Base-by-base conservation (phyloP, 2,329 filamentous ascomycete genomes). In the Zelopaecilomyces penicillatus region DNA sequence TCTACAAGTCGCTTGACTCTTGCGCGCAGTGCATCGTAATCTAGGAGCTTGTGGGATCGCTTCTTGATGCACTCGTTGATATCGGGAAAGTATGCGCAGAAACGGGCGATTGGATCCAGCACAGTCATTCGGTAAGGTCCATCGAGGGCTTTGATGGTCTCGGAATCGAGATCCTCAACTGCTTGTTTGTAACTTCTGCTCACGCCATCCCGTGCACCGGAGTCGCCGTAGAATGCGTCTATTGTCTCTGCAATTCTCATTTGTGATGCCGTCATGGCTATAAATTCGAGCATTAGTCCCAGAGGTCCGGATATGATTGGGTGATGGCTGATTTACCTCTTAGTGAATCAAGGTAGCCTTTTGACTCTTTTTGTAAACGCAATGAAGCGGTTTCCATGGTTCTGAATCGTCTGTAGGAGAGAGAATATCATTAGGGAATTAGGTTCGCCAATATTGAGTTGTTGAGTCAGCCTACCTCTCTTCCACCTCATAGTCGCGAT, bases 41-140 rank as follows among this genome's bases (percentile, higher is more conserved):
- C 94, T 55, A 97, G 86, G 46, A 97, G 84, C 68, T 98, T 98
- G 77, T 98, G 87, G 59, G 94, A 86, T 59, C 94, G 87, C 73
- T 98, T 98, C 72, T 97, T 98, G 68, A 98, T 96, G 68, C 91
- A 96, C 71, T 96, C 89, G 68, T 98, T 98, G 62, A 98, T 90
- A 65, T 98, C 93, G 31, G 93, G 91, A 66, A 98, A 98, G 71
- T 98, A 98, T 54, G 88, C 87, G 71, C 91, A 97, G 73, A 97
- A 98, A 53, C 90, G 81, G 52, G 84, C 84, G 63, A 98, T 98
- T 36, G 93, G 93, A 57, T 98, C 93, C 39, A 98, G 77, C 29
- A 98, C 93, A 5, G 93, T 97, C 37, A 86, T 85, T 66, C 86
- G 80, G 69, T 96, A 98, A 39, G 93, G 94, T 4, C 93, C 93